Evolutionary conservation across 2,329 filamentous ascomycete species (phyloP), one percentile per base, ranked within the genome.

Genomic region (Curvularia eragrostidis): DNA sequence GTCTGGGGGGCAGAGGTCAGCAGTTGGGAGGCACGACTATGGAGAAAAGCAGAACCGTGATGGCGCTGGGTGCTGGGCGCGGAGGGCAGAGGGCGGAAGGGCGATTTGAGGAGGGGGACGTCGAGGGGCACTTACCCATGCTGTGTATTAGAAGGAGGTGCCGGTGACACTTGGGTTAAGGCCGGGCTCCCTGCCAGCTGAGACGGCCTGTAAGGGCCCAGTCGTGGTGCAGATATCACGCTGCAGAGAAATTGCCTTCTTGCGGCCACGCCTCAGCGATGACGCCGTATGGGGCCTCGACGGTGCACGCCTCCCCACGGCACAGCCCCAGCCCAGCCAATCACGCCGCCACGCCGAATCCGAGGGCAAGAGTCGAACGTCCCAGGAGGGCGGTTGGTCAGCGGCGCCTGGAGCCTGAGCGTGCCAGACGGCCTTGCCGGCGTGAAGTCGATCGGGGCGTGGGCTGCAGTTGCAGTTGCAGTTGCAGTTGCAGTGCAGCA

Each of bases 191-290:
- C 67, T 67, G 63, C 64, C 66, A 73, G 72, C 72, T 75, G 68
- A 72, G 65, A 63, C 52, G 64, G 61, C 64, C 63, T 58, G 62
- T 60, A 66, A 62, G 60, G 67, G 63, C 64, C 68, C 65, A 66
- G 65, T 52, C 28, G 49, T 65, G 64, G 64, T 67, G 67, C 66
- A 66, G 63, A 63, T 60, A 56, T 67, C 64, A 66, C 65, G 56
- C 67, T 72, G 71, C 71, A 73, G 70, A 65, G 64, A 62, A 62
- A 69, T 71, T 73, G 71, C 72, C 71, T 72, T 70, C 63, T 61
- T 59, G 54, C 58, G 58, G 43, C 32, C 54, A 58, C 54, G 63
- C 64, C 58, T 56, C 46, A 54, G 41, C 42, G 65, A 71, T 70
- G 72, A 69, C 68, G 69, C 66, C 65, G 64, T 61, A 65, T 67